These are phyloP conservation scores for sorghum (Sorghum bicolor) DNA, from an alignment of 176 grass and related monocot genomes.

Conservation along the genomic window DNA sequence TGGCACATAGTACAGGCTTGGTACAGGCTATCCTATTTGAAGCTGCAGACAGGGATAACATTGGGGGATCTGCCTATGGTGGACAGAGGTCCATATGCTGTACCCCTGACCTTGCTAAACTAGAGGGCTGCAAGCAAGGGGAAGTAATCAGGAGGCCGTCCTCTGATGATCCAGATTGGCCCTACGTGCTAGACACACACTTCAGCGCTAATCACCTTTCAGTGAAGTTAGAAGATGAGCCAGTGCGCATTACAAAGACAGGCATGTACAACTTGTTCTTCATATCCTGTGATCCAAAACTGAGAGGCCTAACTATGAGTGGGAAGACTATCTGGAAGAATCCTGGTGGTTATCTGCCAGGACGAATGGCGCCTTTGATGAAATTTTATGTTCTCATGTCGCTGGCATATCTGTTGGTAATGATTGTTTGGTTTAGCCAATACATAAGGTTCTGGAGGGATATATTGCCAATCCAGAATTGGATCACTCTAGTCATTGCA, in stretches of 20 bases:
- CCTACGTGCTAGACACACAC: conserved; percentile 63
- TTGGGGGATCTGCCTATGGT: conserved; percentile 95
- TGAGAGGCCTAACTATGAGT: conserved; percentile 91
- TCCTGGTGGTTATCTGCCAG: conserved; percentile 85
- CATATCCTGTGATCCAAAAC: conserved; percentile 96
- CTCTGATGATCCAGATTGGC: conserved; percentile 75
- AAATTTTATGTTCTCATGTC: conserved; percentile 94
- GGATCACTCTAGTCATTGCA: conserved; percentile 90
- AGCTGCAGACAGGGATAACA: conserved; percentile 87
- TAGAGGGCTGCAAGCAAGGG: conserved; percentile 93
- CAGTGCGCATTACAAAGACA: conserved; percentile 72
- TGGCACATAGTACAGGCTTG: conserved; percentile 85
- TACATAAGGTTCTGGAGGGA: conserved; percentile 97
- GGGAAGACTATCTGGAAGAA: conserved; percentile 98
- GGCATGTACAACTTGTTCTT: conserved; percentile 99
- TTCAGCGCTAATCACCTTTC: conserved; percentile 67
- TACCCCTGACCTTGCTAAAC: conserved; percentile 93
- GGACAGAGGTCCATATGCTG: conserved; percentile 98
- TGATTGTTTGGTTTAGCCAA: conserved; percentile 80
- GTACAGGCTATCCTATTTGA: conserved; percentile 95
- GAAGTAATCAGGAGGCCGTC: conserved; percentile 87
- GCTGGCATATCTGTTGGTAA: conserved; percentile 67
- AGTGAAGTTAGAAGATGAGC: conserved; percentile 48
- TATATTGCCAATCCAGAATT: conserved; percentile 91
- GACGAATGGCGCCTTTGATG: conserved; percentile 91